Conservation (phyloP, 2,329 filamentous ascomycete species). For the Nothophoma quercina region DNA sequence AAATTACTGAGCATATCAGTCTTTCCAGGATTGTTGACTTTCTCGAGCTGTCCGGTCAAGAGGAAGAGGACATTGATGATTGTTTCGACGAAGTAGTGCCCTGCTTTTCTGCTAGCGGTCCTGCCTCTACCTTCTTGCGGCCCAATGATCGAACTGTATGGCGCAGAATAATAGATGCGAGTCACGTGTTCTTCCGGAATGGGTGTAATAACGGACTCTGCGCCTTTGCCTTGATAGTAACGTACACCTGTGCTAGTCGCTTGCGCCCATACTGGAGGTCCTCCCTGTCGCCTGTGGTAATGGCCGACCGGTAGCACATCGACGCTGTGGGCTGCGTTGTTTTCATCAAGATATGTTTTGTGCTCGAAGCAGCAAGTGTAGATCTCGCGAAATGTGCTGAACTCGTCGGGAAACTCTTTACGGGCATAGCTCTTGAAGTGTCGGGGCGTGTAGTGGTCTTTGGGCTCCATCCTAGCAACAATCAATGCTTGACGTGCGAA, state of each 20-base stretch:
- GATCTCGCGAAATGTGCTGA: not conserved
- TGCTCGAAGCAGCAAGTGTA: not conserved
- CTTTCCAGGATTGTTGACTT: not conserved
- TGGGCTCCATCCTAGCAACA: not conserved
- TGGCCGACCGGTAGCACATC: slow-evolving; percentile 9
- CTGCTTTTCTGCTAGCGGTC: not conserved
- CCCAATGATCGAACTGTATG: not conserved
- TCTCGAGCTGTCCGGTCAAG: not conserved
- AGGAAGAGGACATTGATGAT: slow-evolving; percentile 17
- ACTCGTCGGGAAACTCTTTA: not conserved
- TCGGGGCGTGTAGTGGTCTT: not conserved
- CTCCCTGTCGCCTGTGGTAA: not conserved
- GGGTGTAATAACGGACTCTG: not conserved
- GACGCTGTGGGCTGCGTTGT: not conserved
- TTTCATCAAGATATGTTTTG: not conserved
- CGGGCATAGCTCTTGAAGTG: not conserved
- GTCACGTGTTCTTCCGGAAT: not conserved
- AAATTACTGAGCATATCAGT: slow-evolving; percentile 7
- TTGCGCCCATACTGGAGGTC: slow-evolving; percentile 12
- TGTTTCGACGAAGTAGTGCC: slow-evolving; percentile 3
- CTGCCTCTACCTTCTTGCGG: not conserved
- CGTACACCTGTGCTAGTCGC: not conserved
- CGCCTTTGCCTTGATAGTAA: slow-evolving; percentile 6
- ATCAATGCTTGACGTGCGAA: not conserved
- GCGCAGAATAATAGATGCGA: not conserved